Evolutionary conservation across 2,329 filamentous ascomycete genomes (phyloP).

Genomic region (Didymella pinodella): DNA sequence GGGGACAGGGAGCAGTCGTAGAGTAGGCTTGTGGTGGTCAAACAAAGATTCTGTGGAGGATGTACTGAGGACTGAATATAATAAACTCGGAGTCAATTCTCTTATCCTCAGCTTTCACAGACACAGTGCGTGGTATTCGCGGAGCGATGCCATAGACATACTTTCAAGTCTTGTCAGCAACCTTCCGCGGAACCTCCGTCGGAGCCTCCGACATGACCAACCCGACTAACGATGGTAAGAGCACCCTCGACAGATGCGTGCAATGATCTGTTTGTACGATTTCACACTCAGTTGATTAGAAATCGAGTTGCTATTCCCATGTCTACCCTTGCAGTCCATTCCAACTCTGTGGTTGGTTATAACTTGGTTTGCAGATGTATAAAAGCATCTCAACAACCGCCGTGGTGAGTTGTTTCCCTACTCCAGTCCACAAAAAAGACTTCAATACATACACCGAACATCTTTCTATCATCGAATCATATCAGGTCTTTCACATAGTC

Average conservation of each 20-base stretch:
- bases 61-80: background rate
- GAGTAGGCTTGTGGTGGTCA: background rate
- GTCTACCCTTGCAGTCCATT: too few relatives aligned
- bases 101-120: background rate
- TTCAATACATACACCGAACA: background rate
- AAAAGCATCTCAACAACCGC: background rate
- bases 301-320: background rate
- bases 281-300: background rate
- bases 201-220: background rate
- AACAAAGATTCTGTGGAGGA: background rate
- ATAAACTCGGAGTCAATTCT: background rate
- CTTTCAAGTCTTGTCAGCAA: background rate
- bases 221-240: background rate
- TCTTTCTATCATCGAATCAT: background rate
- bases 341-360: background rate
- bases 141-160: background rate
- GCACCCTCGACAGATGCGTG: background rate
- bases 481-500: background rate
- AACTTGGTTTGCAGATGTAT: background rate
- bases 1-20: background rate
- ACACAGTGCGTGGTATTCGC: background rate
- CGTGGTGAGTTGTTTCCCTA: background rate
- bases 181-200: background rate
- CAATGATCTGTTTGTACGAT: background rate
- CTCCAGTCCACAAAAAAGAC: background rate